A percentile compares a stretch with the other conserved stretches of the same genome.
Evolutionary conservation across 768 basidiomycete genomes (phyloP).

Genomic region (Leccinum arenicola): DNA sequence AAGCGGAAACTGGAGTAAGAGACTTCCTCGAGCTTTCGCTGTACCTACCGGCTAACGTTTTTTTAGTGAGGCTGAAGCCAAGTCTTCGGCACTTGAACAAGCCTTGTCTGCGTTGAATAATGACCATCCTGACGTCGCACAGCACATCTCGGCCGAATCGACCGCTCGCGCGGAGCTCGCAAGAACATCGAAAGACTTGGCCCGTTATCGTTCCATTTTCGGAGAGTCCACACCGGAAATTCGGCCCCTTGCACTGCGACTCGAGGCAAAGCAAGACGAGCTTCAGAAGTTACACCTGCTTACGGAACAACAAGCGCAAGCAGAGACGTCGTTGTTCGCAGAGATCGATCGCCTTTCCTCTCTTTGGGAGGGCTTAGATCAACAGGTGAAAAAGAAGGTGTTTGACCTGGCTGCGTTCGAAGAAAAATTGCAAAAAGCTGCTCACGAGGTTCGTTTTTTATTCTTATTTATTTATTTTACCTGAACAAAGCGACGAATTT

Average conservation of each 20-base stretch:
- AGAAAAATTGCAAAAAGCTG: constrained; percentile 61
- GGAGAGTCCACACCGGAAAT: constrained; percentile 57
- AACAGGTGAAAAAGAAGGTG: constrained; percentile 79
- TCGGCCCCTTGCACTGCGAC: constrained; percentile 46
- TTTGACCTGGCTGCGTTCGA: constrained; percentile 77
- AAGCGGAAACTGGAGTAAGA: constrained; percentile 57
- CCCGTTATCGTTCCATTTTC: constrained; percentile 60
- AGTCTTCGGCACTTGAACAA: constrained; percentile 49
- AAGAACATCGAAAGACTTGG: constrained; percentile 45
- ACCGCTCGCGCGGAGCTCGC: constrained; percentile 50
- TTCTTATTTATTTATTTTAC: neutral
- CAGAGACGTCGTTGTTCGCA: constrained; percentile 72
- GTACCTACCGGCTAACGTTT: constrained; percentile 14
- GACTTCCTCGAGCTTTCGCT: neutral
- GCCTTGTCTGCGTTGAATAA: constrained; percentile 43
- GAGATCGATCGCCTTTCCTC: constrained; percentile 85
- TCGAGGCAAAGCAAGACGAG: constrained; percentile 70
- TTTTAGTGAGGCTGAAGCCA: constrained; percentile 51
- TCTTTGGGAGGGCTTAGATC: constrained; percentile 83
- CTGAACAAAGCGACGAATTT: neutral
- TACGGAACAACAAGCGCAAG: constrained; percentile 60
- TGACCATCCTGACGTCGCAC: constrained; percentile 51
- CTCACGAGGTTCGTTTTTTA: constrained; percentile 59
- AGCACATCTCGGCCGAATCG: constrained; percentile 48
- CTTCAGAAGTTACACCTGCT: constrained; percentile 59